These are phyloP conservation scores for Psophocarpus tetragonolobus DNA, from an alignment of 306 rosid genomes.

Conservation along the genomic window DNA sequence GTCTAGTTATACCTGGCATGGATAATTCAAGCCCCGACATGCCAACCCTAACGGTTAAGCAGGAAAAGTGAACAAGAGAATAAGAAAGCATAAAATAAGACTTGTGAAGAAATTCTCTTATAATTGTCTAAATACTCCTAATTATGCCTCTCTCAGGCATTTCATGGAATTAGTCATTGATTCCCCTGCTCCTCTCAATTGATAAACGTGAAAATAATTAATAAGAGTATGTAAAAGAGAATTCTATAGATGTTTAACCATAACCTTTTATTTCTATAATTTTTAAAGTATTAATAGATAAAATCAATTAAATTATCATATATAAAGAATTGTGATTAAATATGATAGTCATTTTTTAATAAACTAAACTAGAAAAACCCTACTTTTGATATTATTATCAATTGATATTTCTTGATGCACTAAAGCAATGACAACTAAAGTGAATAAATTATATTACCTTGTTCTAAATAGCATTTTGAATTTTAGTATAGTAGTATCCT, in stretches of 20 bases:
- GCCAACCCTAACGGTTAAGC: not conserved
- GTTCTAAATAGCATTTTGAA: conserved; percentile 93
- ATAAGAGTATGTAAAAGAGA: too few relatives aligned
- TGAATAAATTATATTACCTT: conserved; percentile 52
- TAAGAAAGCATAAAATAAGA: conserved; percentile 13
- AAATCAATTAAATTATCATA: too few relatives aligned
- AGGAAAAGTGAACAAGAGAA: not conserved
- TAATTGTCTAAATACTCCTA: not conserved
- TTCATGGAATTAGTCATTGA: not conserved
- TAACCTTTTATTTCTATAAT: too few relatives aligned
- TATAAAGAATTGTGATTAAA: too few relatives aligned
- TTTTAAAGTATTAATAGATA: too few relatives aligned
- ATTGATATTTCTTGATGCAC: too few relatives aligned
- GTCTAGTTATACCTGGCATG: not conserved
- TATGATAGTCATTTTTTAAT: too few relatives aligned
- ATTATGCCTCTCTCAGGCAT: not conserved
- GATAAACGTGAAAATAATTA: not conserved
- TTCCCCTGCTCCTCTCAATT: not conserved
- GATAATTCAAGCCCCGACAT: not conserved
- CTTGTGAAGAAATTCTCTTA: not conserved
- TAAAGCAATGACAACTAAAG: not conserved
- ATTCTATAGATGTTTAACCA: too few relatives aligned
- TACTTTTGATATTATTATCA: too few relatives aligned
- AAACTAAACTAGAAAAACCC: not conserved
- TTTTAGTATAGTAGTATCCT: conserved; percentile 87